Conservation (phyloP, 257 asterid genomes). For the Gardenia jasminoides region DNA sequence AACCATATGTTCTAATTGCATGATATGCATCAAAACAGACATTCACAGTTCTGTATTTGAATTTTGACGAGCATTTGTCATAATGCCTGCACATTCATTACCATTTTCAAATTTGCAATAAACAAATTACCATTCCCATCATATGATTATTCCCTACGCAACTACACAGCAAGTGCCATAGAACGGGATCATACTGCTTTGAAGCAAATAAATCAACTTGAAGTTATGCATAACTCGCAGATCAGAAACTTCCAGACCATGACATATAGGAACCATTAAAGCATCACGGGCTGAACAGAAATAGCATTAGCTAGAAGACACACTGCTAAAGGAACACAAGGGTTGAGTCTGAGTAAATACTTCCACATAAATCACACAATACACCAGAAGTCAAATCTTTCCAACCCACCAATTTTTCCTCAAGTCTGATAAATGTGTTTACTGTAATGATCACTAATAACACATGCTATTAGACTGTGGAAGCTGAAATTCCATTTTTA, state of each 20-base stretch:
- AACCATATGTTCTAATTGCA: background rate
- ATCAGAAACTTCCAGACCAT: too few species aligned
- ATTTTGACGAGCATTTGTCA: background rate
- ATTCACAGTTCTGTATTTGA: background rate
- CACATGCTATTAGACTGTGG: background rate
- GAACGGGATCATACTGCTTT: background rate
- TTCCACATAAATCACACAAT: background rate
- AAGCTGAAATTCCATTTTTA: too few species aligned
- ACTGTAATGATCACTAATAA: background rate
- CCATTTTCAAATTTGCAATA: background rate
- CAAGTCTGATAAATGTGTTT: background rate
- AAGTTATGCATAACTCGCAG: background rate
- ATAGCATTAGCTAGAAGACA: background rate
- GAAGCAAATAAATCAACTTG: background rate
- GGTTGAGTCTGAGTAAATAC: background rate
- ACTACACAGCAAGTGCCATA: background rate
- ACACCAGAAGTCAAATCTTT: background rate
- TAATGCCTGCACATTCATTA: background rate
- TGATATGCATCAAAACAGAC: background rate
- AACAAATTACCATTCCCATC: background rate
- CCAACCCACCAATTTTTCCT: background rate
- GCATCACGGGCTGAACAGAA: constrained; percentile 6
- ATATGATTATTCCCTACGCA: background rate
- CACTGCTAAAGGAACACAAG: background rate
- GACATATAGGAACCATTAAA: background rate